Evolutionary conservation across 768 basidiomycete genomes (phyloP), one percentile per base, ranked within the genome.

Genomic region (Lactarius indigo): DNA sequence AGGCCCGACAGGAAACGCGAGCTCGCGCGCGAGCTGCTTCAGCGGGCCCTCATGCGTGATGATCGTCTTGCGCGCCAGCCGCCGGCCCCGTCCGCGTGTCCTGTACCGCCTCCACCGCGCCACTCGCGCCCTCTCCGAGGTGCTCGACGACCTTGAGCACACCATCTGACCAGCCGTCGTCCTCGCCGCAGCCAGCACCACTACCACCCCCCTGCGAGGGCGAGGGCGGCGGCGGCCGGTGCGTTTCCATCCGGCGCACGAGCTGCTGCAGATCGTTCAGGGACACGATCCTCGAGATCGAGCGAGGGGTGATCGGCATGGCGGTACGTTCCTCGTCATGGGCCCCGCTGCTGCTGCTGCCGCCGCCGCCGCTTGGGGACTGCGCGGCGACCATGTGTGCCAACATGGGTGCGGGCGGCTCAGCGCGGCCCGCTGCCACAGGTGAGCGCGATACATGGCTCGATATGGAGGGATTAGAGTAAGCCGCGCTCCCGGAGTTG

Each of bases 31-130:
- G 64, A 96, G 87, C 79, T 96, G 95, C 76, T 88, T 89, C 76
- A 87, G 79, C 10, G 93, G 93, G 47, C 91, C 95, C 68, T 91
- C 89, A 52, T 88, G 85, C 5, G 90, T 91, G 39, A 89, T 89
- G 72, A 94, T 92, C 5, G 91, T 91, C 80, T 97, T 97, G 73
- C 93, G 86, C 6, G 95, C 95, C 83, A 95, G 87, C 68, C 93
- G 83, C 72, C 81, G 80, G 80, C n/a, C 84, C 84, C 0, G 85
- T 89, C 63, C 87, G 86, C 72, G 82, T 88, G 74, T 95, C 91
- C 75, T 79, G 84, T 41, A 96, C 94, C 75, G 91, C 91, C 73
- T 94, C 87, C 15, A 97, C 95, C 10, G 92, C 92, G 31, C 95
- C 95, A 30, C 94, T 92, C 63, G 92, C 91, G 31, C 95, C 95